Evolutionary conservation across 768 basidiomycete genomes (phyloP).

Genomic region (Xerocomellus chrysenteron): DNA sequence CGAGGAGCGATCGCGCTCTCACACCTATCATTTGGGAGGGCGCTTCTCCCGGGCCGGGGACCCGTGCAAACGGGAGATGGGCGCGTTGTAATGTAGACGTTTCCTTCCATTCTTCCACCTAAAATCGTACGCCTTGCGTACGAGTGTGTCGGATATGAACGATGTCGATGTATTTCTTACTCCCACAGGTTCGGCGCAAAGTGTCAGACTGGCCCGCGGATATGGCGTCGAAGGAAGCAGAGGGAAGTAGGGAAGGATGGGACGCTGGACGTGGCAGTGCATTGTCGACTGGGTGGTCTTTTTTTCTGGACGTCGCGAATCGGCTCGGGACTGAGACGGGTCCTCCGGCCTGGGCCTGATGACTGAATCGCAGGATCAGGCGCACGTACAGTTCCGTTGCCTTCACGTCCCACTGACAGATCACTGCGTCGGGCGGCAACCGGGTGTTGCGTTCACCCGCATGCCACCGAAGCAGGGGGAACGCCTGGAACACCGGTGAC

Average conservation of each 20-base stretch:
- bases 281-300: no score
- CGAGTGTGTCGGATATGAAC: not conserved
- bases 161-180: not conserved
- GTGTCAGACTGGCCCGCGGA: not conserved
- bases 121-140: no score
- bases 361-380: not conserved
- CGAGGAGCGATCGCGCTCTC: not conserved
- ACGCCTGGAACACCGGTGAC: not conserved
- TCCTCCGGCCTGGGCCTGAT: not conserved
- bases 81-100: no score
- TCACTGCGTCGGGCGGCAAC: not conserved
- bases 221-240: not conserved
- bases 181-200: not conserved
- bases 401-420: not conserved
- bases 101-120: not conserved
- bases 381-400: not conserved
- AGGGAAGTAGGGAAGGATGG: not conserved
- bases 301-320: not conserved
- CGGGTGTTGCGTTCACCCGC: not conserved
- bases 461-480: constrained; percentile 2
- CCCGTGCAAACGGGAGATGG: not conserved
- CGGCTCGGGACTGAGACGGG: not conserved
- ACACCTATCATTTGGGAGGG: no score
- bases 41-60: not conserved
- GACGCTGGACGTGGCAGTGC: no score